Conservation (phyloP, 2,329 filamentous ascomycete genomes). For the Ophiosphaerella herpotricha region DNA sequence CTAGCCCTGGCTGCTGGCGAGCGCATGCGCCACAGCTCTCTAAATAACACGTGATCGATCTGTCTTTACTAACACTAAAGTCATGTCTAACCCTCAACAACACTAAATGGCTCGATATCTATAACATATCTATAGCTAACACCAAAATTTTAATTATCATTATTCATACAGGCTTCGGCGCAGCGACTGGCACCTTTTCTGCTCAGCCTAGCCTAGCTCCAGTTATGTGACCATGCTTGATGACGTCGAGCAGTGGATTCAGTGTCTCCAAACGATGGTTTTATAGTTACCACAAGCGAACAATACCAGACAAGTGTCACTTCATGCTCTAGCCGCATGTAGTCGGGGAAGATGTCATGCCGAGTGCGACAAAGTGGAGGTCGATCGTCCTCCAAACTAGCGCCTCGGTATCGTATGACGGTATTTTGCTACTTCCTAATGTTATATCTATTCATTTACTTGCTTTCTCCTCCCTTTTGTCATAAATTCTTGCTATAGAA, state of each 20-base stretch:
- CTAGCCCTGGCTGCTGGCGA: neutral
- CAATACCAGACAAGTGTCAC: neutral
- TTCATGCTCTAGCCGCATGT: neutral
- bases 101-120: no score
- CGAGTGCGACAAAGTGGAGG: constrained; percentile 18
- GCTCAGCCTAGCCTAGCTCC: neutral
- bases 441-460: neutral
- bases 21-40: no score
- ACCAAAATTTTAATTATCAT: no score
- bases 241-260: constrained; percentile 3
- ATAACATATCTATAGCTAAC: no score
- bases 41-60: no score
- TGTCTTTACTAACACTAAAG: no score
- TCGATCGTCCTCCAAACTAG: constrained; percentile 15
- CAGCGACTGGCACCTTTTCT: no score
- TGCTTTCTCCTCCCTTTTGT: neutral
- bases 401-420: constrained; percentile 41
- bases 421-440: constrained; percentile 5
- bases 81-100: no score
- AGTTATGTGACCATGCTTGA: neutral
- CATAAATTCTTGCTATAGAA: neutral
- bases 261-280: neutral
- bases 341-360: constrained; percentile 3
- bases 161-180: no score
- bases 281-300: neutral